Conservation (phyloP, 75 land plant species). For the Pinus tabuliformis region DNA sequence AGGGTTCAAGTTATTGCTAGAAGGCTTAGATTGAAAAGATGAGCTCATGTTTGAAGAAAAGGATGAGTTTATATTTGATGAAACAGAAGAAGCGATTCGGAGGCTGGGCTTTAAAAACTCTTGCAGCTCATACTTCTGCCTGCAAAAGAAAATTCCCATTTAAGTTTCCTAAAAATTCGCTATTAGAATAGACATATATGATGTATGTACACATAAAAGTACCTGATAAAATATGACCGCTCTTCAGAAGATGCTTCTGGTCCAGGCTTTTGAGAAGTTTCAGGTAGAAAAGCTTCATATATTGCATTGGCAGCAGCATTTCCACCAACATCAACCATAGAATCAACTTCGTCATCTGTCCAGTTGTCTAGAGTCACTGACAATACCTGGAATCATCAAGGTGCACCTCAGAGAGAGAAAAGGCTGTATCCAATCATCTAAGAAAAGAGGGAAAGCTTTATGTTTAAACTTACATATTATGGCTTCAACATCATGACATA, state of each 20-base stretch:
- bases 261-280: constrained; percentile 51
- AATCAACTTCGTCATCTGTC: constrained; percentile 80
- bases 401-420: background rate
- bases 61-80: constrained; percentile 18
- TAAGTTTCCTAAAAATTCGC: background rate
- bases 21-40: constrained; percentile 25
- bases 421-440: background rate
- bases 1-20: constrained; percentile 29
- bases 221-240: constrained; percentile 82
- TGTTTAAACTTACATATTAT: background rate
- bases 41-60: constrained; percentile 16
- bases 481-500: background rate
- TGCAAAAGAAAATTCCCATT: constrained; percentile 19
- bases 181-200: constrained; percentile 3
- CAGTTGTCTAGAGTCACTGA: constrained; percentile 91
- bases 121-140: constrained; percentile 90
- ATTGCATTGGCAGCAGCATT: constrained; percentile 68
- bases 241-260: constrained; percentile 74
- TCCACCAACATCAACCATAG: constrained; percentile 70
- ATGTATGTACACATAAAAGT: background rate
- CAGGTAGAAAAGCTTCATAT: constrained; percentile 81
- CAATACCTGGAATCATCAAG: constrained; percentile 47
- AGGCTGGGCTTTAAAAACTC: constrained; percentile 54
- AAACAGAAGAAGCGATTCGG: constrained; percentile 22
- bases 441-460: background rate